A percentile compares a stretch with the other conserved stretches of the same genome.
These are phyloP conservation scores for Amphichorda felina DNA, from an alignment of 2,329 filamentous ascomycete species.

Conservation along the genomic window DNA sequence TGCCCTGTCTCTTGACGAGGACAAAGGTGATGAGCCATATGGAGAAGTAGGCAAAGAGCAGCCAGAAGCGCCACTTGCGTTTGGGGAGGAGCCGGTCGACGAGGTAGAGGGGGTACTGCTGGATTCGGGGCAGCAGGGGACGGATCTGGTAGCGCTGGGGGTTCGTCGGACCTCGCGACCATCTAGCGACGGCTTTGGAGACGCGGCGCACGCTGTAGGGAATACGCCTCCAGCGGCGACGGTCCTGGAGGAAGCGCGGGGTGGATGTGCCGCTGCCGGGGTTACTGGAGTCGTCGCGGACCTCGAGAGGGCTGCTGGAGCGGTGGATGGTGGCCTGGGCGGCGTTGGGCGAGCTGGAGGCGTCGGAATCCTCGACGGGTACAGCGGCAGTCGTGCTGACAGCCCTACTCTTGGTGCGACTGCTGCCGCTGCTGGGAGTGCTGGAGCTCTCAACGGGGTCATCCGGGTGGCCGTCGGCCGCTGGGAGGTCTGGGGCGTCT, in stretches of 20 bases:
- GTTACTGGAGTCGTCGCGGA: constrained; percentile 24
- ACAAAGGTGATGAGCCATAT: constrained; percentile 61
- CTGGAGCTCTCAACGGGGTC: constrained; percentile 23
- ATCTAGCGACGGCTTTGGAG: constrained; percentile 27
- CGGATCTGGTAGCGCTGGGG: constrained; percentile 36
- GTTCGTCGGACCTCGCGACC: constrained; percentile 44
- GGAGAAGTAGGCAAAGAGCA: constrained; percentile 48
- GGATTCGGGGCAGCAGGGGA: constrained; percentile 52
- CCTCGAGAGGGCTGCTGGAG: constrained; percentile 19
- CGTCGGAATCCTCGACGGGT: no score
- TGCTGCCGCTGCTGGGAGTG: not conserved
- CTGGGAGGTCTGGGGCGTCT: constrained; percentile 5
- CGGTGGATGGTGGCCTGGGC: constrained; percentile 12
- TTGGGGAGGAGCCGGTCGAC: constrained; percentile 52
- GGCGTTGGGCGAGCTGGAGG: no score
- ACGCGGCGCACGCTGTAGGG: constrained; percentile 41
- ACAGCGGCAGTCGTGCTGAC: no score
- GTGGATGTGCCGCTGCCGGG: constrained; percentile 25
- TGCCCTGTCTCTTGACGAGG: constrained; percentile 54
- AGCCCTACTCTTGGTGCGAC: not conserved
- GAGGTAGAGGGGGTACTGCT: constrained; percentile 53
- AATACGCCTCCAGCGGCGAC: constrained; percentile 33
- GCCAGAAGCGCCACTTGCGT: constrained; percentile 36
- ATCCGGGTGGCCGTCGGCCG: constrained; percentile 23
- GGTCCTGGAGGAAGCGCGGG: constrained; percentile 48